These are phyloP conservation scores for Cunninghamia lanceolata DNA, from an alignment of 75 land plant species.

Conservation along the genomic window DNA sequence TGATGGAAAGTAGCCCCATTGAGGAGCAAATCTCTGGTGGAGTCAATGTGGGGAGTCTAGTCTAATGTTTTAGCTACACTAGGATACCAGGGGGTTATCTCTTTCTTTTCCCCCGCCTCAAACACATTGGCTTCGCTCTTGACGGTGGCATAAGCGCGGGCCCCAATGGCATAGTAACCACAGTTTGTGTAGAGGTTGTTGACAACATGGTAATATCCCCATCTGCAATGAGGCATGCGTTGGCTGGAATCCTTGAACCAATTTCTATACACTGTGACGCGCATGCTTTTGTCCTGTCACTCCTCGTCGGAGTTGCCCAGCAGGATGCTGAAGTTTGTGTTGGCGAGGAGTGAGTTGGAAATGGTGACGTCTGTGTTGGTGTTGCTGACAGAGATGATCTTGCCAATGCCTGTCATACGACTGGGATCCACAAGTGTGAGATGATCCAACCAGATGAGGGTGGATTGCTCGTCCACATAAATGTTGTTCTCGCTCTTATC, in stretches of 20 bases:
- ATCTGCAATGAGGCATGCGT: constrained; percentile 54
- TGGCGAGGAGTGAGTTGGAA: constrained; percentile 28
- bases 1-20: constrained; percentile 46
- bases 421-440: constrained; percentile 20
- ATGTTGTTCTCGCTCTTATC: constrained; percentile 27
- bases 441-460: constrained; percentile 32
- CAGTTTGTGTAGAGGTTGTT: constrained; percentile 50
- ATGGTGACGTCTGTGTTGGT: constrained; percentile 33
- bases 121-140: constrained; percentile 37
- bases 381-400: constrained; percentile 28
- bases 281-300: constrained; percentile 17
- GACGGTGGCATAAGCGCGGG: constrained; percentile 22
- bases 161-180: constrained; percentile 51
- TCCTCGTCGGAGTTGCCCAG: constrained; percentile 38
- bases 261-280: constrained; percentile 36
- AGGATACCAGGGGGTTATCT: constrained; percentile 41
- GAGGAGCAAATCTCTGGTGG: constrained; percentile 24
- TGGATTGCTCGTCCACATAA: constrained; percentile 14
- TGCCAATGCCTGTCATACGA: constrained; percentile 1
- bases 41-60: constrained; percentile 20
- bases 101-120: constrained; percentile 18
- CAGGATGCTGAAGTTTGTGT: constrained; percentile 25
- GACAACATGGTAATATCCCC: constrained; percentile 52
- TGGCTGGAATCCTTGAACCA: constrained; percentile 42
- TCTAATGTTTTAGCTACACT: constrained; percentile 11